A percentile compares a stretch with the other conserved stretches of the same genome.
These are phyloP conservation scores for Penicillium psychrofluorescens DNA, from an alignment of 495 filamentous ascomycete species.

Conservation along the genomic window DNA sequence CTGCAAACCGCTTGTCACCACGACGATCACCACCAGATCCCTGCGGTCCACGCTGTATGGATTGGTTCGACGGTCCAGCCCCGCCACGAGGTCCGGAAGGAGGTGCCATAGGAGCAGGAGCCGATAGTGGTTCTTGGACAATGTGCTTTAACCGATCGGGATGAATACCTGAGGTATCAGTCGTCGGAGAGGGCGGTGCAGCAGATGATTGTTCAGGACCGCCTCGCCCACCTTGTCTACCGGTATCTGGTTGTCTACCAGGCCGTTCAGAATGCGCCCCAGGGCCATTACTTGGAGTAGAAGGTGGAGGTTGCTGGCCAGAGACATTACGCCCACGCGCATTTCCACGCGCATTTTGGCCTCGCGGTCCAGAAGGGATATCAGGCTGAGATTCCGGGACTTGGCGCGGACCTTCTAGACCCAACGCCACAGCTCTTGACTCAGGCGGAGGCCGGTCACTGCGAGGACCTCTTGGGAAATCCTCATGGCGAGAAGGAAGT, in stretches of 20 bases:
- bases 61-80: conserved; percentile 8
- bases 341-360: conserved; percentile 12
- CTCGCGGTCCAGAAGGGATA: conserved; percentile 66
- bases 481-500: conserved; percentile 26
- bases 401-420: too few relatives aligned
- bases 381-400: conserved; percentile 45
- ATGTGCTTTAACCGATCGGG: conserved; percentile 40
- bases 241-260: conserved; percentile 19
- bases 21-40: conserved; percentile 31
- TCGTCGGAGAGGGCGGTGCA: conserved; percentile 13
- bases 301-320: conserved; percentile 17
- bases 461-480: conserved; percentile 35
- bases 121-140: conserved; percentile 5
- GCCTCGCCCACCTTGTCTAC: conserved; percentile 25
- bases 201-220: conserved; percentile 18
- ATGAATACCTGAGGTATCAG: conserved; percentile 36
- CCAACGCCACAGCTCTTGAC: conserved; percentile 47
- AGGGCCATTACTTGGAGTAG: conserved; percentile 15
- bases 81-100: conserved; percentile 35
- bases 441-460: conserved; percentile 39
- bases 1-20: conserved; percentile 37
- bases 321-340: conserved; percentile 16
- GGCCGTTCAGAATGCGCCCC: conserved; percentile 22
- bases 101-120: conserved; percentile 20
- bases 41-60: conserved; percentile 21